Evolutionary conservation across 2,329 filamentous ascomycete genomes (phyloP), one percentile per base, ranked within the genome.

Genomic region (Talaromyces pinophilus): DNA sequence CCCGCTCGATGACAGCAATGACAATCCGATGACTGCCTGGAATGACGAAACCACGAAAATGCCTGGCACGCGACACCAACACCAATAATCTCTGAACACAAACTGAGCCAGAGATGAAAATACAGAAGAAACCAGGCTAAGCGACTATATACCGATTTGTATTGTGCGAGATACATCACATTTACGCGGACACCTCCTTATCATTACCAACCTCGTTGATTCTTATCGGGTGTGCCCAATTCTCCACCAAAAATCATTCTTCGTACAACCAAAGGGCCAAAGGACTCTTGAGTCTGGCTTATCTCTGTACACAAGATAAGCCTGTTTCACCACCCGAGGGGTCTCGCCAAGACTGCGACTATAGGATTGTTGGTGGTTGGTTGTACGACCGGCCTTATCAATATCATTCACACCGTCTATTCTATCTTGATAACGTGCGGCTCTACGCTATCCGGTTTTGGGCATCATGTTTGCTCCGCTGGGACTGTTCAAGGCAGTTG

Each of bases 391-490:
- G 25, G 17, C n/a, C 44, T 59, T 55, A 59, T 59, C 46, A 28
- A 40, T 10, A n/a, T 30, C 28, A 17, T 54, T 54, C 50, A 46
- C 40, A 46, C 35, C 38, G 57, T 44, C 57, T 42, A 46, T 28
- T 46, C 8, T 19, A 46, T 15, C 38, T n/a, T n/a, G 54, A 40
- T 40, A 40, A 17, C 19, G 33, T 33, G 1, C 11, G 10, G 33
- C 33, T 22, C 8, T 38, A 57, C 19, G 33, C n/a, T 38, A 38
- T n/a, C n/a, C 11, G 17, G 30, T n/a, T 25, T 25, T 25, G 55
- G 55, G 62, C 66, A 77, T 64, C 48, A 87, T 87, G 84, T 87
- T 87, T 73, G 74, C 82, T 30, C 78, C 83, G n/a, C 79, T 83
- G 13, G 84, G 83, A n/a, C 75, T 86, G 7, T 86, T 87, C 77